These are phyloP conservation scores for Paradendryphiella salina DNA, from an alignment of 2,329 filamentous ascomycete species.

Conservation along the genomic window DNA sequence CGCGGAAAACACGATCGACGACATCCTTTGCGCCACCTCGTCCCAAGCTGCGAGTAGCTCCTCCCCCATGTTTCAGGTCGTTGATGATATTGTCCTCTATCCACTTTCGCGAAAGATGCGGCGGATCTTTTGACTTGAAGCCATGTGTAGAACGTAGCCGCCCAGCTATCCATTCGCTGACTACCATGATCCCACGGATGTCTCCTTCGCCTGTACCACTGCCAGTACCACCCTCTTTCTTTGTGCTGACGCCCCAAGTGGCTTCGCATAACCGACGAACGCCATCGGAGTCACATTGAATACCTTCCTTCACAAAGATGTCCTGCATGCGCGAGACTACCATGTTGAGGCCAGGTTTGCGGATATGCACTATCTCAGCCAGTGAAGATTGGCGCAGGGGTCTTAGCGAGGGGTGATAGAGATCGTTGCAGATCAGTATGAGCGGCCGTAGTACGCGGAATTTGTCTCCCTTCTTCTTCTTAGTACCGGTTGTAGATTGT, in stretches of 20 bases:
- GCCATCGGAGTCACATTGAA: slow-evolving; percentile 85
- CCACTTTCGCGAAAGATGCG: slow-evolving; percentile 71
- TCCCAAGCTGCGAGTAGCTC: slow-evolving; percentile 70
- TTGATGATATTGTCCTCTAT: slow-evolving; percentile 71
- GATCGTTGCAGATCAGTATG: slow-evolving; percentile 94
- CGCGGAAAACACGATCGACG: slow-evolving; percentile 75
- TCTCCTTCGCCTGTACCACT: slow-evolving; percentile 71
- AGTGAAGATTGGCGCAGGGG: slow-evolving; percentile 81
- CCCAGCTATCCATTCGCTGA: slow-evolving; percentile 82
- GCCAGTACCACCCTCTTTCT: slow-evolving; percentile 65
- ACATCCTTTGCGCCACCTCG: slow-evolving; percentile 74
- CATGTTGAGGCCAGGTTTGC: slow-evolving; percentile 83
- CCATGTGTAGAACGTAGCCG: slow-evolving; percentile 59
- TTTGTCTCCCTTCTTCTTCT: slow-evolving; percentile 77
- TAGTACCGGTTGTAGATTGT: slow-evolving; percentile 38
- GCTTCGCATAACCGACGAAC: slow-evolving; percentile 82
- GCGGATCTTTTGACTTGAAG: slow-evolving; percentile 43
- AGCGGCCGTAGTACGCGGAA: slow-evolving; percentile 87
- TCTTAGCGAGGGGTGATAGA: slow-evolving; percentile 87
- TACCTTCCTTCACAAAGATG: slow-evolving; percentile 87
- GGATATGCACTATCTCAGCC: slow-evolving; percentile 89
- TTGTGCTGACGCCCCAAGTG: slow-evolving; percentile 75
- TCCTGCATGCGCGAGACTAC: slow-evolving; percentile 78
- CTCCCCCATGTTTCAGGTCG: slow-evolving; percentile 70
- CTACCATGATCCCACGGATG: slow-evolving; percentile 80